phyloP scores from a whole-genome alignment of 768 basidiomycete genomes.

The Tricholoma sp. region DNA sequence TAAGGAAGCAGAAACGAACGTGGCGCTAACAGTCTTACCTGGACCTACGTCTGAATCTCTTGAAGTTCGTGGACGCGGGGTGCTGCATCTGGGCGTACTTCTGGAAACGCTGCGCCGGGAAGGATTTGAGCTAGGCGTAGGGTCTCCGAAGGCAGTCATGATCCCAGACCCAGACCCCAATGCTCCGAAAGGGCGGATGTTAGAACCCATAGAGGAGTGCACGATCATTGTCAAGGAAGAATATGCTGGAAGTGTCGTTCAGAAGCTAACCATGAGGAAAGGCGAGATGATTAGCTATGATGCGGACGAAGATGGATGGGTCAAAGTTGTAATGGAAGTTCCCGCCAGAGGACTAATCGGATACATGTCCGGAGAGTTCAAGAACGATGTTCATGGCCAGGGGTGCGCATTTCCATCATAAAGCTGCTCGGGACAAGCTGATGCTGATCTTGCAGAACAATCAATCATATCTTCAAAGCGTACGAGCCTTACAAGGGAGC shows the following conservation, averaged over 20 bases:
- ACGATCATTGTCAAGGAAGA: slow-evolving; percentile 41
- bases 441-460: slow-evolving; percentile 25
- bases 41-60: slow-evolving; percentile 46
- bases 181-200: slow-evolving; percentile 23
- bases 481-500: slow-evolving; percentile 39
- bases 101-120: slow-evolving; percentile 45
- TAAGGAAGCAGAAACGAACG: slow-evolving; percentile 49
- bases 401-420: slow-evolving; percentile 24
- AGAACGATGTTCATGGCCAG: slow-evolving; percentile 46
- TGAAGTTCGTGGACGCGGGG: slow-evolving; percentile 44
- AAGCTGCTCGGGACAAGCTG: neutral
- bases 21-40: slow-evolving; percentile 43
- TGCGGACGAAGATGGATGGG: slow-evolving; percentile 41
- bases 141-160: slow-evolving; percentile 47
- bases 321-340: slow-evolving; percentile 42
- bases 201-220: slow-evolving; percentile 45
- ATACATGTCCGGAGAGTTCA: slow-evolving; percentile 49
- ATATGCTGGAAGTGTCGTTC: slow-evolving; percentile 42
- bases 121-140: slow-evolving; percentile 43
- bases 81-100: slow-evolving; percentile 46
- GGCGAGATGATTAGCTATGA: slow-evolving; percentile 45
- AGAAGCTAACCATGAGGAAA: slow-evolving; percentile 47
- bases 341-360: slow-evolving; percentile 45
- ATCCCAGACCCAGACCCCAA: slow-evolving; percentile 34
- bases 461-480: slow-evolving; percentile 48